These are phyloP conservation scores for Didymella keratinophila DNA, from an alignment of 2,329 filamentous ascomycete species.

Conservation along the genomic window DNA sequence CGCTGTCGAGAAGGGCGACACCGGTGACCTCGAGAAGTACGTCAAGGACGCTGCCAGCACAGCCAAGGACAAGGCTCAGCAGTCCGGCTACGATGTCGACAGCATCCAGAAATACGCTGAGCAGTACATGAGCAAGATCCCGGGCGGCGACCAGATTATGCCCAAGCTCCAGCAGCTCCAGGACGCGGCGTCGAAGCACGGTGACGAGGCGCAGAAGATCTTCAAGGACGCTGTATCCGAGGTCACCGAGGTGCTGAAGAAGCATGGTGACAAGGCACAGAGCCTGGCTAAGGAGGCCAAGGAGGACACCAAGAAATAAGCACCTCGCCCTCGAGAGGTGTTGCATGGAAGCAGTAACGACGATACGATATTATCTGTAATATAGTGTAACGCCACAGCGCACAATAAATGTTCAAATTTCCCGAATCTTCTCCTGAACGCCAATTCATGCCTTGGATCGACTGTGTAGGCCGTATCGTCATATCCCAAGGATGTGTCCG, in stretches of 20 bases:
- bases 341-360: conserved; percentile 4
- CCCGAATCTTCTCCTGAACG: not conserved
- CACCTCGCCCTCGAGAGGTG: not conserved
- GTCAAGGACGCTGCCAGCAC: conserved; percentile 66
- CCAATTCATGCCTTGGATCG: not conserved
- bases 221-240: conserved; percentile 64
- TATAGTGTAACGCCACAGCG: conserved; percentile 10
- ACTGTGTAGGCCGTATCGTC: not conserved
- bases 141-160: conserved; percentile 69
- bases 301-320: conserved; percentile 47
- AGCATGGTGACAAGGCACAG: conserved; percentile 44
- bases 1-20: conserved; percentile 68
- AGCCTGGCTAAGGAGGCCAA: conserved; percentile 46
- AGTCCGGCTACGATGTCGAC: conserved; percentile 56
- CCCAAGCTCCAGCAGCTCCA: conserved; percentile 71
- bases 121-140: conserved; percentile 71
- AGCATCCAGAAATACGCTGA: conserved; percentile 52
- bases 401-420: conserved; percentile 5
- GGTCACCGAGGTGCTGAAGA: conserved; percentile 47
- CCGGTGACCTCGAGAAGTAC: conserved; percentile 67
- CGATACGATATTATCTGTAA: conserved; percentile 16
- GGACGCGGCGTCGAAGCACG: conserved; percentile 71
- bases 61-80: conserved; percentile 68
- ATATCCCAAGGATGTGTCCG: not conserved
- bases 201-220: conserved; percentile 73